phyloP scores from a whole-genome alignment of 2,329 filamentous ascomycete genomes.

The Leptosphaerulina australis region DNA sequence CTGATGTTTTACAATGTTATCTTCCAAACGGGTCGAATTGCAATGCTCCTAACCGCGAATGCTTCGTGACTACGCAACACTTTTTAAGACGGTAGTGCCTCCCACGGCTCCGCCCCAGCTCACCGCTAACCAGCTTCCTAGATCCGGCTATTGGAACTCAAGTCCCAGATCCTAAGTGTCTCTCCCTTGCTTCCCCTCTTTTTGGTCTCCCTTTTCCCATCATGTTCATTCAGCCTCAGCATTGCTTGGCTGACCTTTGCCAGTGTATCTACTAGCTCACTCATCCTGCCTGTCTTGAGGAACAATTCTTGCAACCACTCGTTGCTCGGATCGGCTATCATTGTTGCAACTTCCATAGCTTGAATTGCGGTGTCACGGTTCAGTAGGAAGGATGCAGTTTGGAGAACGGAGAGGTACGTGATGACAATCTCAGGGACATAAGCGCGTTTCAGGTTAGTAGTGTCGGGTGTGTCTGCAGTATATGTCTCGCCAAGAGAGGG shows the following conservation, averaged over 20 bases:
- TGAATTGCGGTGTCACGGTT: constrained; percentile 78
- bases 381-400: constrained; percentile 76
- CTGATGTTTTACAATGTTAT: background rate
- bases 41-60: background rate
- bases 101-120: background rate
- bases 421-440: constrained; percentile 88
- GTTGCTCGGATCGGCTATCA: constrained; percentile 62
- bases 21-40: background rate
- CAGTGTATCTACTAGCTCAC: constrained; percentile 62
- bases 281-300: constrained; percentile 51
- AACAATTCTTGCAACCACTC: constrained; percentile 48
- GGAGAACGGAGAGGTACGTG: constrained; percentile 80
- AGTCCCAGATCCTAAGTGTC: constrained; percentile 54
- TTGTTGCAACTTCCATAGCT: constrained; percentile 82
- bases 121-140: background rate
- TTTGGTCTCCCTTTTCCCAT: constrained; percentile 47
- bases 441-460: constrained; percentile 69
- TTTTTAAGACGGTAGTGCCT: background rate
- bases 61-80: no score
- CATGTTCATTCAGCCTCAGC: constrained; percentile 55
- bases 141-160: constrained; percentile 31
- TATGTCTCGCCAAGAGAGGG: constrained; percentile 21
- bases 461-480: constrained; percentile 56
- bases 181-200: constrained; percentile 52
- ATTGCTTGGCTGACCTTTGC: constrained; percentile 78